Evolutionary conservation across 2,329 filamentous ascomycete species (phyloP).

Genomic region (Chalaropsis ovoidea): DNA sequence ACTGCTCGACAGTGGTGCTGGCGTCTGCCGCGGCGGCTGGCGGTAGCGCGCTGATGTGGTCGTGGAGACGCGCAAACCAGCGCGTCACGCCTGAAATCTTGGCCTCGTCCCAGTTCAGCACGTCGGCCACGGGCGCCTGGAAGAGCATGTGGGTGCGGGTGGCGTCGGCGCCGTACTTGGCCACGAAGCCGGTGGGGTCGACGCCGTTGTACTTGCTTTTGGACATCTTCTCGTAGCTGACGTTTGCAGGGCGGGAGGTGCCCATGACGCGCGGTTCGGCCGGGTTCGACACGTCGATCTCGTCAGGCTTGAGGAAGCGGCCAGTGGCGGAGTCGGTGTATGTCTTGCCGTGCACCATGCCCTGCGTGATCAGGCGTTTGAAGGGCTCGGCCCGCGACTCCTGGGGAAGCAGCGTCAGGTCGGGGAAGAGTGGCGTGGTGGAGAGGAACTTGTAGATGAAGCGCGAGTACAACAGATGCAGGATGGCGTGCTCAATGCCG

Average conservation of each 20-base stretch:
- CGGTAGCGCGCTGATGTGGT: conserved; percentile 29
- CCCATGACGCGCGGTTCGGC: conserved; percentile 50
- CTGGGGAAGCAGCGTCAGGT: conserved; percentile 30
- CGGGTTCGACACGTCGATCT: conserved; percentile 55
- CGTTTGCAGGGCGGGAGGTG: conserved; percentile 47
- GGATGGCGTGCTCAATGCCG: conserved; percentile 80
- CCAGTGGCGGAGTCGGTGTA: conserved; percentile 65
- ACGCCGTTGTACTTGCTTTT: conserved; percentile 92
- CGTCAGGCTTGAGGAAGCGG: conserved; percentile 64
- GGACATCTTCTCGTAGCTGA: conserved; percentile 84
- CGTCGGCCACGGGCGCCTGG: conserved; percentile 71
- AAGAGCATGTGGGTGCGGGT: conserved; percentile 82
- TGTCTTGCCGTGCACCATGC: conserved; percentile 87
- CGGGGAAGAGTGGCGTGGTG: conserved; percentile 42
- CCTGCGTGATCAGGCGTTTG: conserved; percentile 70
- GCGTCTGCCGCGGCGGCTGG: neutral
- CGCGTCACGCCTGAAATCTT: conserved; percentile 74
- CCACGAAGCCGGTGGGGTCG: conserved; percentile 63
- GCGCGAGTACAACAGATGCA: conserved; percentile 78
- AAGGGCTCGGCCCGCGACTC: conserved; percentile 56
- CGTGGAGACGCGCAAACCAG: conserved; percentile 62
- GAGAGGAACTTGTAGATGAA: conserved; percentile 84
- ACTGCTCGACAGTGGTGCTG: conserved; percentile 29
- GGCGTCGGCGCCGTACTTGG: conserved; percentile 69
- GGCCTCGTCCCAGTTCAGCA: conserved; percentile 77